phyloP scores from a whole-genome alignment of 495 filamentous ascomycete genomes.

The Xylaria bambusicola region DNA sequence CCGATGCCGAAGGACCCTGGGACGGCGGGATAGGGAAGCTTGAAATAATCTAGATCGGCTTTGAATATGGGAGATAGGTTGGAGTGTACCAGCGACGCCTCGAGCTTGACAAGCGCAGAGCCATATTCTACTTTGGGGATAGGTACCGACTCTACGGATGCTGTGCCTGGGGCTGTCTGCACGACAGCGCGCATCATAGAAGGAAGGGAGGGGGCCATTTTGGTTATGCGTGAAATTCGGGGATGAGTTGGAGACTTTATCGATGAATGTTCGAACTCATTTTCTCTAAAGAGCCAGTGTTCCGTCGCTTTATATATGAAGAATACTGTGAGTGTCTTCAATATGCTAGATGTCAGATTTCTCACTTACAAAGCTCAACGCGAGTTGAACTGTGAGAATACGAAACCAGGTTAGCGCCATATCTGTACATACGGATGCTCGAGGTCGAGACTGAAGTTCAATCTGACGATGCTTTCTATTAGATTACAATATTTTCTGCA shows the following conservation, averaged over 20 bases:
- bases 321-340: neutral
- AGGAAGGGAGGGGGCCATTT: slow-evolving; percentile 15
- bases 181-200: slow-evolving; percentile 9
- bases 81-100: slow-evolving; percentile 1
- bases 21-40: slow-evolving; percentile 5
- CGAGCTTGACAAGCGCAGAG: neutral
- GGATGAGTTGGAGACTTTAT: neutral
- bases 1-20: slow-evolving; percentile 36
- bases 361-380: neutral
- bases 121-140: slow-evolving; percentile 1
- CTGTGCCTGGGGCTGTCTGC: slow-evolving; percentile 6
- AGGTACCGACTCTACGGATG: slow-evolving; percentile 9
- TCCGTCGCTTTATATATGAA: slow-evolving; percentile 1
- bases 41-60: neutral
- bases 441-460: neutral
- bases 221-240: neutral
- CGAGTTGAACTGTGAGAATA: neutral
- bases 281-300: neutral
- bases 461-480: neutral
- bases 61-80: slow-evolving; percentile 1
- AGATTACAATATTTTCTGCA: neutral
- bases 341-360: neutral
- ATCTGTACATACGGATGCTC: neutral
- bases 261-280: neutral
- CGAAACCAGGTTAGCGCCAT: slow-evolving; percentile 11